A percentile compares a stretch with the other conserved stretches of the same genome.
Evolutionary conservation across 805 yeast genomes (phyloP).

Genomic region (Saccharomycopsis fermentans): DNA sequence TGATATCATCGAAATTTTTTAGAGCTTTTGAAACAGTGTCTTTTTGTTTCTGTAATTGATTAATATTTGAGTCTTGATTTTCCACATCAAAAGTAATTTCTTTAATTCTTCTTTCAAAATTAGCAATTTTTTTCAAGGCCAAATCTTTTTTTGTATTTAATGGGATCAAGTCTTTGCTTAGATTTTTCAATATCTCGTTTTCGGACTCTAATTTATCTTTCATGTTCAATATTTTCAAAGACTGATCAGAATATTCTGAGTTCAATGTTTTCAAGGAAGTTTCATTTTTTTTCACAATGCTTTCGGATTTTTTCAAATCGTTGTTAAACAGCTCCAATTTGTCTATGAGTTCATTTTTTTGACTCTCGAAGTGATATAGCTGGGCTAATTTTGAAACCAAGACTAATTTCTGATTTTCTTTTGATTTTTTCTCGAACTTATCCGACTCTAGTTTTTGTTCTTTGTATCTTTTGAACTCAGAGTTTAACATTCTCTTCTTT

Average conservation of each 20-base stretch:
- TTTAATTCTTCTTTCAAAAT: conserved; percentile 37
- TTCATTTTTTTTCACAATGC: conserved; percentile 29
- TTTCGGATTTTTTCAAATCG: conserved; percentile 26
- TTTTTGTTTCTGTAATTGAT: conserved; percentile 38
- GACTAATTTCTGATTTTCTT: conserved; percentile 38
- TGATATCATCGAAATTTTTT: conserved; percentile 29
- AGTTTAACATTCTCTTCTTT: conserved; percentile 56
- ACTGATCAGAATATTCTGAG: conserved; percentile 37
- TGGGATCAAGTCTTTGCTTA: conserved; percentile 47
- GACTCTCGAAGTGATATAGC: conserved; percentile 47
- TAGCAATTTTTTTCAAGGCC: conserved; percentile 35
- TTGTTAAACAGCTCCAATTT: conserved; percentile 19
- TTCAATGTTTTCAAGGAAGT: conserved; percentile 29
- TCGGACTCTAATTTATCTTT: conserved; percentile 30
- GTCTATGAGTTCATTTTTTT: conserved; percentile 22
- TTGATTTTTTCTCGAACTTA: conserved; percentile 45
- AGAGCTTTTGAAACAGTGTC: conserved; percentile 34
- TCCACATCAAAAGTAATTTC: conserved; percentile 43
- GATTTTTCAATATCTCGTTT: conserved; percentile 32
- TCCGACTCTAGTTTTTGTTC: conserved; percentile 69
- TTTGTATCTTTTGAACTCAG: conserved; percentile 68
- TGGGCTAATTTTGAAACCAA: conserved; percentile 48
- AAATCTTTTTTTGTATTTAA: conserved; percentile 46
- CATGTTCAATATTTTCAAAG: conserved; percentile 33
- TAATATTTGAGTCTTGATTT: conserved; percentile 38